Evolutionary conservation across 805 yeast genomes (phyloP).

Genomic region (Peterozyma toletana): DNA sequence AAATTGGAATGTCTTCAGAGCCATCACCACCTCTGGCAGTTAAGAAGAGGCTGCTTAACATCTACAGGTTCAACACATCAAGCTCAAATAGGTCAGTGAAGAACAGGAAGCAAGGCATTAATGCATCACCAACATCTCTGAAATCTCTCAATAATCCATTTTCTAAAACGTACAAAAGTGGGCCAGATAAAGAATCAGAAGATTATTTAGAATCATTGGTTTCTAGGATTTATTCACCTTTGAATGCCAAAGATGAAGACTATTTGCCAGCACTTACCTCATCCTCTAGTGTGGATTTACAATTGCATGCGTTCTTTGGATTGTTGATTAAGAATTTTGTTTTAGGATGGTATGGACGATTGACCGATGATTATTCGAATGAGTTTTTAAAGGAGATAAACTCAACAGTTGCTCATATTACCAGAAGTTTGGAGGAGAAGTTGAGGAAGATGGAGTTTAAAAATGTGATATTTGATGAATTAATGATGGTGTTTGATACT

Average conservation of each 20-base stretch:
- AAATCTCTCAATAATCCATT: not conserved
- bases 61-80: constrained; percentile 4
- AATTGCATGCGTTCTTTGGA: constrained; percentile 39
- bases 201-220: constrained; percentile 17
- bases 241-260: not conserved
- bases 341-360: constrained; percentile 33
- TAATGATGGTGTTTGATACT: constrained; percentile 31
- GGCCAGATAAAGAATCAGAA: constrained; percentile 14
- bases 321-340: constrained; percentile 39
- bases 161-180: not conserved
- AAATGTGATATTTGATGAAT: constrained; percentile 33
- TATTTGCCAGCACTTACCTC: constrained; percentile 31
- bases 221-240: constrained; percentile 8
- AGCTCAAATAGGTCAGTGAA: constrained; percentile 1
- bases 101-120: not conserved
- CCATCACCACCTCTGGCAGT: not conserved
- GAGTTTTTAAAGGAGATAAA: constrained; percentile 34
- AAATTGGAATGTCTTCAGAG: too few relatives aligned
- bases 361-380: constrained; percentile 27
- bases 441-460: constrained; percentile 23
- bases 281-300: constrained; percentile 30
- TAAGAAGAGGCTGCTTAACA: constrained; percentile 4
- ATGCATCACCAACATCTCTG: not conserved
- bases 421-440: constrained; percentile 29
- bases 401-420: constrained; percentile 29